Percentiles rank a stretch among this genome's conserved stretches.
Evolutionary conservation across 495 filamentous ascomycete species (phyloP).

Genomic region (Aspergillus steynii): DNA sequence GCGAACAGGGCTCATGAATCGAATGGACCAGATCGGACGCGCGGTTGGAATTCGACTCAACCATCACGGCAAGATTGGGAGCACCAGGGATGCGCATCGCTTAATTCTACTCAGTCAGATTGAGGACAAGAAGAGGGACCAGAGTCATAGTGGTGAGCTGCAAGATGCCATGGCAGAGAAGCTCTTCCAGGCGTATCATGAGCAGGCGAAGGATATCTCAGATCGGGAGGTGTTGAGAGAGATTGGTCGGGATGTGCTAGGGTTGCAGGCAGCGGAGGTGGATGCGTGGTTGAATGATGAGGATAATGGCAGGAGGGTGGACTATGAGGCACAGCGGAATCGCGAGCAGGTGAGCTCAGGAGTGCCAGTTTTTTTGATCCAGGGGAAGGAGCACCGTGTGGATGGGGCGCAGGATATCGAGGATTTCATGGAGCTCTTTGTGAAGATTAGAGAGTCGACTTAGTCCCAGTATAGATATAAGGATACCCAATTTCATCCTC

Average conservation of each 20-base stretch:
- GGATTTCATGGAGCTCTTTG: conserved; percentile 40
- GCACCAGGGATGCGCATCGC: conserved; percentile 16
- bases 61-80: conserved; percentile 12
- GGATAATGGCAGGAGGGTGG: conserved; percentile 50
- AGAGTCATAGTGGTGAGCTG: conserved; percentile 33
- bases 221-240: conserved; percentile 9
- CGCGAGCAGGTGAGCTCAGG: conserved; percentile 44
- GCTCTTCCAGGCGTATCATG: conserved; percentile 16
- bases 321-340: conserved; percentile 55
- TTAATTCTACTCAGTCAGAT: conserved; percentile 8
- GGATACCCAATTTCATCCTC: no score
- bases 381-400: conserved; percentile 42
- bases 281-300: conserved; percentile 6
- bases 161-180: conserved; percentile 11
- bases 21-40: conserved; percentile 11
- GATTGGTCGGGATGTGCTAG: conserved; percentile 23
- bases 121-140: neutral
- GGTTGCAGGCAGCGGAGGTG: conserved; percentile 6
- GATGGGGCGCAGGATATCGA: conserved; percentile 50
- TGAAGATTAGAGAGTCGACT: conserved; percentile 24
- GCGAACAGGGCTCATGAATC: conserved; percentile 1
- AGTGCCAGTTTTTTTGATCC: conserved; percentile 63
- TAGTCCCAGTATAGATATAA: neutral
- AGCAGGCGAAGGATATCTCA: conserved; percentile 20
- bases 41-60: conserved; percentile 15